Evolutionary conservation across 176 grass and related monocot species (phyloP).

Genomic region (Alloteropsis semialata): DNA sequence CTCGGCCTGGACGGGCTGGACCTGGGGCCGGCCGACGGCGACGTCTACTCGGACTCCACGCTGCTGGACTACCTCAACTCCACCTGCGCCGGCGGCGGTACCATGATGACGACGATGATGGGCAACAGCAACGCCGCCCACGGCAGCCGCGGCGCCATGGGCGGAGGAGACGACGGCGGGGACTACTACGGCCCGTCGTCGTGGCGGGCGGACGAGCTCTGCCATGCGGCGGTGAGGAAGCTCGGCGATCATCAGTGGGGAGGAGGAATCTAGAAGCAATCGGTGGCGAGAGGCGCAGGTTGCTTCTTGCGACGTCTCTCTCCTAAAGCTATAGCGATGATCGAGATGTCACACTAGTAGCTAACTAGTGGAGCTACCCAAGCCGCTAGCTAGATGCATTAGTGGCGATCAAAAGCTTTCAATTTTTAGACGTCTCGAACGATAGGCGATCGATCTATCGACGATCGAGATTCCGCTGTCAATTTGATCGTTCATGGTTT

Average conservation of each 20-base stretch:
- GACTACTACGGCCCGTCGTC: slow-evolving; percentile 7
- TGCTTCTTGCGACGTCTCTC: slow-evolving; percentile 63
- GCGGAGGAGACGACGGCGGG: neutral
- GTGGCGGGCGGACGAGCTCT: slow-evolving; percentile 49
- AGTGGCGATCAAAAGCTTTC: slow-evolving; percentile 11
- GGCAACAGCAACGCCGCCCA: neutral
- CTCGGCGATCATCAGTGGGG: slow-evolving; percentile 52
- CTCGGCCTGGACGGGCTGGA: slow-evolving; percentile 57
- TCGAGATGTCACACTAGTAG: slow-evolving; percentile 37
- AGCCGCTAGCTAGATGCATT: neutral
- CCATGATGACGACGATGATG: neutral
- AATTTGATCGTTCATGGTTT: neutral
- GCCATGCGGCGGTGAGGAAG: slow-evolving; percentile 52
- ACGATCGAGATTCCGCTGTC: slow-evolving; percentile 11
- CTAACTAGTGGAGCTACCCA: slow-evolving; percentile 31
- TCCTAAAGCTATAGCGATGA: slow-evolving; percentile 25
- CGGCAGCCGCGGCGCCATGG: neutral
- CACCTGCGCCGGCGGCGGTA: slow-evolving; percentile 22
- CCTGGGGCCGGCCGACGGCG: slow-evolving; percentile 26
- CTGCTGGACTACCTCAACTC: slow-evolving; percentile 55
- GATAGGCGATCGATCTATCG: neutral
- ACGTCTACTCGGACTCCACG: slow-evolving; percentile 33
- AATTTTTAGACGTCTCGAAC: neutral
- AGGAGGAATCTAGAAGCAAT: slow-evolving; percentile 62
- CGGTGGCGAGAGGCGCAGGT: slow-evolving; percentile 31